Conservation (phyloP, 1,139 yeast species). For the Sugiyamaella japonica region DNA sequence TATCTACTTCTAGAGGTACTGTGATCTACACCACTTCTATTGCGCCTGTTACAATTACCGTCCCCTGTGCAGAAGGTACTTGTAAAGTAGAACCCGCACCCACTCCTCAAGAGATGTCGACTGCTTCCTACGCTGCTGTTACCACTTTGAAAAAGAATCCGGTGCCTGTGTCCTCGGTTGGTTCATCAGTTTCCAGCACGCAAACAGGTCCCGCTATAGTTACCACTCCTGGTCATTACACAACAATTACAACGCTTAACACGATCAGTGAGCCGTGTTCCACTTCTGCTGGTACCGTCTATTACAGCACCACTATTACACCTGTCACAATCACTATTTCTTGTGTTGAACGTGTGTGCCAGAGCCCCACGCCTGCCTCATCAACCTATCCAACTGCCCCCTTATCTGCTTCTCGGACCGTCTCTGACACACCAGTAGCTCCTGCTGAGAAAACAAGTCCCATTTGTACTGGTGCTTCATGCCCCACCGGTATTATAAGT, state of each 20-base stretch:
- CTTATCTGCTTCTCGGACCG: neutral
- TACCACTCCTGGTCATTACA: neutral
- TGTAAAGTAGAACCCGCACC: neutral
- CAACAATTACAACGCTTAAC: neutral
- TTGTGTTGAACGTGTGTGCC: neutral
- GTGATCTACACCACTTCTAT: slow-evolving; percentile 13
- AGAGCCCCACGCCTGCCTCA: neutral
- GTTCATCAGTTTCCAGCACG: neutral
- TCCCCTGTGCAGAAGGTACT: slow-evolving; percentile 6
- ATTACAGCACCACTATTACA: neutral
- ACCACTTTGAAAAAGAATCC: neutral
- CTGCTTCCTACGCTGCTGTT: neutral
- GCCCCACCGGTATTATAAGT: neutral
- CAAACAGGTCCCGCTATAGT: neutral
- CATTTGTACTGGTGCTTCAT: neutral
- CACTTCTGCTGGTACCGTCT: slow-evolving; percentile 6
- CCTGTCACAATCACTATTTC: slow-evolving; percentile 1
- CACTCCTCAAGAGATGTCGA: neutral
- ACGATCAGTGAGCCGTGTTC: slow-evolving; percentile 13
- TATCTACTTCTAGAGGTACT: slow-evolving; percentile 6
- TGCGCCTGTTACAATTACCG: neutral
- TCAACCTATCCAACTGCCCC: too few species aligned
- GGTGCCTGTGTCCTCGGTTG: neutral
- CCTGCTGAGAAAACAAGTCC: too few species aligned
- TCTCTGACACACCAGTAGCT: neutral